Evolutionary conservation across 805 yeast genomes (phyloP).

Genomic region (Kuraishia molischiana): DNA sequence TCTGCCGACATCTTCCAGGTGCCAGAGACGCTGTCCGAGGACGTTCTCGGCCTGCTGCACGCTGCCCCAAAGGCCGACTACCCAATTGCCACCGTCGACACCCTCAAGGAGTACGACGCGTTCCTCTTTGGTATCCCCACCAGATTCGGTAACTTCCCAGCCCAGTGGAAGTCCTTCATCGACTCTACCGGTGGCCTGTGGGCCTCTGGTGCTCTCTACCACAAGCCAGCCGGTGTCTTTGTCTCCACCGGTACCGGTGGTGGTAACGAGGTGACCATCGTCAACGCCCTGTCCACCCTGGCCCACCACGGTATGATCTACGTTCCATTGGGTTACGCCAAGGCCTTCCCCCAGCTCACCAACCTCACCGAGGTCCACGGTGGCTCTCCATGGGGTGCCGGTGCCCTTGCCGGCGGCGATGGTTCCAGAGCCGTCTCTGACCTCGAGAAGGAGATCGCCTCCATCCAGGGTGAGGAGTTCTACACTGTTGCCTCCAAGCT

Average conservation of each 20-base stretch:
- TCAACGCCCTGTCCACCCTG: slow-evolving; percentile 52
- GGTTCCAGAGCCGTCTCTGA: slow-evolving; percentile 64
- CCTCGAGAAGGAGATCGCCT: slow-evolving; percentile 54
- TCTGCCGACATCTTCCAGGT: slow-evolving; percentile 64
- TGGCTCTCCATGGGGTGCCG: slow-evolving; percentile 84
- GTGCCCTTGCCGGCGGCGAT: slow-evolving; percentile 65
- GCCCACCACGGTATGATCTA: slow-evolving; percentile 76
- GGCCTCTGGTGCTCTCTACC: slow-evolving; percentile 64
- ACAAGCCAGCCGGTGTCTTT: slow-evolving; percentile 69
- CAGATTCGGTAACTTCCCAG: slow-evolving; percentile 73
- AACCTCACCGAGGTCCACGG: slow-evolving; percentile 64
- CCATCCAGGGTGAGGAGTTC: slow-evolving; percentile 60
- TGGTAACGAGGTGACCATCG: slow-evolving; percentile 69
- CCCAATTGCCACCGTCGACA: slow-evolving; percentile 55
- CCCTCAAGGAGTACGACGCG: slow-evolving; percentile 62
- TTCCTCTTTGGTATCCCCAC: slow-evolving; percentile 82
- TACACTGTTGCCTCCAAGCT: slow-evolving; percentile 30
- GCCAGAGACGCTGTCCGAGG: slow-evolving; percentile 62
- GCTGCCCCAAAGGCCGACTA: slow-evolving; percentile 56
- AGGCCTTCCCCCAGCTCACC: slow-evolving; percentile 41
- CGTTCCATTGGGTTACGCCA: slow-evolving; percentile 70
- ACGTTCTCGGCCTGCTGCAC: slow-evolving; percentile 43
- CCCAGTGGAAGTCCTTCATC: slow-evolving; percentile 70
- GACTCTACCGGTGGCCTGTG: slow-evolving; percentile 74
- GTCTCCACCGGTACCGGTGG: slow-evolving; percentile 76